Percentiles rank a stretch among this genome's conserved stretches.
phyloP scores from a whole-genome alignment of 805 yeast species.

The Pichia phayaonensis region DNA sequence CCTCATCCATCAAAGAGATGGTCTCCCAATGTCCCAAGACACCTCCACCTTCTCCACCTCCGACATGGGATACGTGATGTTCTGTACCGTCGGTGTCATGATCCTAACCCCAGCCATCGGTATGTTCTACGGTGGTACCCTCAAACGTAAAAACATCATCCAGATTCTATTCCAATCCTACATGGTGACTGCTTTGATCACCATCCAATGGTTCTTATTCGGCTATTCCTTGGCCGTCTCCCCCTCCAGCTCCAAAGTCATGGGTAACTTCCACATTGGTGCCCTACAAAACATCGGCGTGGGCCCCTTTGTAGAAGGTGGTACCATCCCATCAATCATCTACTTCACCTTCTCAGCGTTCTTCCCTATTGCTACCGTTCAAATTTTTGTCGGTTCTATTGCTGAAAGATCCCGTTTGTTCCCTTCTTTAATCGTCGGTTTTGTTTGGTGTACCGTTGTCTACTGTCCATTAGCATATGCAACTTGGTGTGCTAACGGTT shows the following conservation, averaged over 20 bases:
- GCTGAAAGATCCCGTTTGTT: conserved; percentile 37
- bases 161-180: conserved; percentile 39
- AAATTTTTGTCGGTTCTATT: conserved; percentile 39
- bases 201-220: conserved; percentile 37
- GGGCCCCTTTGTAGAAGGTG: conserved; percentile 36
- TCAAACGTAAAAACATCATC: conserved; percentile 35
- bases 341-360: conserved; percentile 37
- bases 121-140: conserved; percentile 36
- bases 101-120: conserved; percentile 40
- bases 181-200: conserved; percentile 33
- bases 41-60: conserved; percentile 30
- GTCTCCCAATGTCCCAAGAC: conserved; percentile 28
- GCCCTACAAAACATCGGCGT: conserved; percentile 35
- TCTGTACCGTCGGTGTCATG: conserved; percentile 42
- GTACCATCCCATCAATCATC: conserved; percentile 40
- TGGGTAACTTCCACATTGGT: conserved; percentile 34
- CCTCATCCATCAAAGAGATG: conserved; percentile 19
- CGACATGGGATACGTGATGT: conserved; percentile 44
- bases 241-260: conserved; percentile 22
- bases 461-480: conserved; percentile 40
- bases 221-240: conserved; percentile 40
- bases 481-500: conserved; percentile 41
- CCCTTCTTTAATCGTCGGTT: conserved; percentile 35
- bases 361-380: conserved; percentile 42
- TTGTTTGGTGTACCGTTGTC: conserved; percentile 35